phyloP scores from a whole-genome alignment of 345 rosid species.

The Salix exigua region DNA sequence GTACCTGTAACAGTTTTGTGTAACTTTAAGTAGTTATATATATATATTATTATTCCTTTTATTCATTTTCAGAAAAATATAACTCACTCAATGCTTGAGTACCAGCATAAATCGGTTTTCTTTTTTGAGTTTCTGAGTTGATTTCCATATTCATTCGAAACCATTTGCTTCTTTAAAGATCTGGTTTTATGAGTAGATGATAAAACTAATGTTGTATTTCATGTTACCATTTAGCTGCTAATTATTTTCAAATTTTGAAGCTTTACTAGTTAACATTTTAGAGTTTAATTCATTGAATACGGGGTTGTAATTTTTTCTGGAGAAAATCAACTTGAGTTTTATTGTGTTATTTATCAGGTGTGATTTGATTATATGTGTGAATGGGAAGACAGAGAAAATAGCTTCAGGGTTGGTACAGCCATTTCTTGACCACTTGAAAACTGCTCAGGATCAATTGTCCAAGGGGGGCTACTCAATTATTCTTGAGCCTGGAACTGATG shows the following conservation, averaged over 20 bases:
- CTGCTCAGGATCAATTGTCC: slow-evolving; percentile 72
- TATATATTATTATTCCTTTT: neutral
- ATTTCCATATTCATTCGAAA: neutral
- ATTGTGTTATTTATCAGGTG: slow-evolving; percentile 44
- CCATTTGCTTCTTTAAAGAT: neutral
- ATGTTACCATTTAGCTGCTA: neutral
- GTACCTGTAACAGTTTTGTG: neutral
- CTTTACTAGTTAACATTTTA: neutral
- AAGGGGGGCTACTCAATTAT: slow-evolving; percentile 89
- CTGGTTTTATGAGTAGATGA: neutral
- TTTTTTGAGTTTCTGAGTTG: neutral
- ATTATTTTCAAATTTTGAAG: neutral
- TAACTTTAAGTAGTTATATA: neutral
- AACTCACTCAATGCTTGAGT: neutral
- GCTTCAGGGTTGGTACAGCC: slow-evolving; percentile 91
- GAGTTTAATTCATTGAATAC: neutral
- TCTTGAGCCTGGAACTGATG: slow-evolving; percentile 52
- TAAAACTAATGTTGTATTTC: neutral
- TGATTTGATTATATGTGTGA: slow-evolving; percentile 73
- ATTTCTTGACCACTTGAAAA: slow-evolving; percentile 80
- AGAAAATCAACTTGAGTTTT: slow-evolving; percentile 4
- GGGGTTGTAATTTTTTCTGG: neutral
- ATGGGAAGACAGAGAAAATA: slow-evolving; percentile 77
- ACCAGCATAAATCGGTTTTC: neutral
- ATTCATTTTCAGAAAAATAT: neutral